These are phyloP conservation scores for Paspalum notatum DNA, from an alignment of 176 grass and related monocot species.

Conservation along the genomic window DNA sequence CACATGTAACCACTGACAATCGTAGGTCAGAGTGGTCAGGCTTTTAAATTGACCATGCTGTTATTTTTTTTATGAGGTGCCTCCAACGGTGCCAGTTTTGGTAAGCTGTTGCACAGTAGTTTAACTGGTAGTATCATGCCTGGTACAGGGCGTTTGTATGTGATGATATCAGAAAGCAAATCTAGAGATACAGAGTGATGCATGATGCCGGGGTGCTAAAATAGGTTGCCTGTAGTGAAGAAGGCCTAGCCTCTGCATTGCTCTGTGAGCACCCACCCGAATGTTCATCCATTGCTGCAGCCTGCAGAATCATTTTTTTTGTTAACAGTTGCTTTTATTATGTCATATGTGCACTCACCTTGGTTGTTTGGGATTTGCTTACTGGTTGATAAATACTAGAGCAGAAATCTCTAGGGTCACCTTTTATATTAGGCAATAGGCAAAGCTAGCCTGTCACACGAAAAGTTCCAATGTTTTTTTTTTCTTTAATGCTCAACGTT, in stretches of 20 bases:
- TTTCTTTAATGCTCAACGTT: too few species aligned
- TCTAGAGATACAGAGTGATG: background rate
- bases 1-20: conserved; percentile 3
- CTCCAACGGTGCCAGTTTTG: conserved; percentile 18
- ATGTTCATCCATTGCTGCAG: conserved; percentile 2
- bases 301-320: background rate
- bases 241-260: too few species aligned
- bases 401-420: too few species aligned
- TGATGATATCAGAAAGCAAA: background rate
- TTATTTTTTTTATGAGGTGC: background rate
- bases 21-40: conserved; percentile 26
- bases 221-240: too few species aligned
- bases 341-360: too few species aligned
- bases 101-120: background rate
- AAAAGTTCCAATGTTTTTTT: too few species aligned
- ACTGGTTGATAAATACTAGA: too few species aligned
- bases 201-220: too few species aligned
- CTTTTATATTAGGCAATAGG: too few species aligned
- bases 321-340: too few species aligned
- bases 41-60: conserved; percentile 32
- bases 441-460: too few species aligned
- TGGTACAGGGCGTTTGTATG: background rate
- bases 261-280: background rate
- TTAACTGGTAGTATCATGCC: background rate
- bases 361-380: too few species aligned